phyloP scores from a whole-genome alignment of 1,284 basidiomycete species.

The Tylopilus sp. region DNA sequence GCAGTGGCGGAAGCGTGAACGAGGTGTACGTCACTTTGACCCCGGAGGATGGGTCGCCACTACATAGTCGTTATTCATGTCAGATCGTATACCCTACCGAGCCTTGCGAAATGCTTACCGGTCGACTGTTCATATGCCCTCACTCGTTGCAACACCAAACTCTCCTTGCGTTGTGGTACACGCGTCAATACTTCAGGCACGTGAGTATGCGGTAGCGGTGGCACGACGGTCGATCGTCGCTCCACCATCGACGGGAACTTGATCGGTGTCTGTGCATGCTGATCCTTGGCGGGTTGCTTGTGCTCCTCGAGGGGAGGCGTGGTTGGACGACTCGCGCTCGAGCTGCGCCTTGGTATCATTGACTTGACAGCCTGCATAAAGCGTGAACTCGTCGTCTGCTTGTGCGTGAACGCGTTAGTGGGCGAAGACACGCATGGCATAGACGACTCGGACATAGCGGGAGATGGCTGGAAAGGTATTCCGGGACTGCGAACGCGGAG shows the following conservation, averaged over 20 bases:
- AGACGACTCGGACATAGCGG: conserved; percentile 27
- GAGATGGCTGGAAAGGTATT: conserved; percentile 21
- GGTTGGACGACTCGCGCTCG: conserved; percentile 8
- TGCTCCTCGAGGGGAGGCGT: conserved; percentile 10
- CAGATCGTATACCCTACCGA: conserved; percentile 4
- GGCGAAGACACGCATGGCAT: conserved; percentile 15
- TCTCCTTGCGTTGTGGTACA: conserved; percentile 49
- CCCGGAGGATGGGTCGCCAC: conserved; percentile 5
- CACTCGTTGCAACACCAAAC: conserved; percentile 62
- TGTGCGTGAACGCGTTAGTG: conserved; percentile 12
- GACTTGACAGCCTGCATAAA: conserved; percentile 38
- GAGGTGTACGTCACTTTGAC: conserved; percentile 31
- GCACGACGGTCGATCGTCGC: conserved; percentile 12
- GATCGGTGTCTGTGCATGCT: conserved; percentile 11
- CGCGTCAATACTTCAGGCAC: conserved; percentile 31
- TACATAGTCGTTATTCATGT: conserved; percentile 3
- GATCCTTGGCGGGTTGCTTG: conserved; percentile 18
- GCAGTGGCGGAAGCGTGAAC: conserved; percentile 55
- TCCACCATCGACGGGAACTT: conserved; percentile 29
- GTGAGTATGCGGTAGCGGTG: too few relatives aligned
- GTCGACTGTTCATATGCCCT: conserved; percentile 48
- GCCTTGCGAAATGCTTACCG: conserved; percentile 25
- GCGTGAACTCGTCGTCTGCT: conserved; percentile 28
- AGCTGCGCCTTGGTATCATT: conserved; percentile 25
- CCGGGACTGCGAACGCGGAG: conserved; percentile 30